Evolutionary conservation across 441 rosid genomes (phyloP), one percentile per base, ranked within the genome.

Genomic region (Gossypium gossypioides): DNA sequence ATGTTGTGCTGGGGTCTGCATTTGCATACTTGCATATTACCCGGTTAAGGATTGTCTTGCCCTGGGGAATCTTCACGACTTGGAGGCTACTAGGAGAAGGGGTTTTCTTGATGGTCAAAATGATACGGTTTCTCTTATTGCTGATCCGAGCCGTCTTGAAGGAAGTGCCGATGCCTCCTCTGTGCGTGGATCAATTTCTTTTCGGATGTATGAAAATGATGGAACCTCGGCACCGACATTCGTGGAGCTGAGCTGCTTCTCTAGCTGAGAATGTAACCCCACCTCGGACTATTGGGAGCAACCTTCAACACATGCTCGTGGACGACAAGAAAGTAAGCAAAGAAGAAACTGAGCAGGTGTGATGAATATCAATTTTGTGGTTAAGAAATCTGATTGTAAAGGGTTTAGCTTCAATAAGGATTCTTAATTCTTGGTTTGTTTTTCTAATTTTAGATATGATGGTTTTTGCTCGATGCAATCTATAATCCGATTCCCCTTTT

Each of bases 1-100:
- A 69, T 86, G 87, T 77, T 89, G 94, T 75, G 86, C 84, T 32
- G 92, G 89, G 75, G 86, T 89, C 56, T 87, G 91, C 75, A 91
- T 95, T 56, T 88, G 84, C 82, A 68, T 89, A 83, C 89, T 95
- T 59, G 99, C 91, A 40, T 92, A 87, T 85, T 86, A 62, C 77
- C 99, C 99, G 0, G 88, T 95, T 74, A 88, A 94, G 1, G 98
- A 92, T 85, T 91, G 96, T 54, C 82, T 95, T 80, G 98, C 97
- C 22, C 75, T 92, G 68, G 91, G 92, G 55, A 87, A 78, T 79
- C 74, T 83, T 40, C 77, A 79, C 68, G 93, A 89, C 76, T 62
- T 84, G 74, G 96, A 91, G 76, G 76, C 82, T 25, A 82, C 82
- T 25, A 83, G 86, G 69, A 84, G 90, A 79, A 82, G 89, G 51